Percentiles rank a stretch among this genome's conserved stretches.
phyloP scores from a whole-genome alignment of 1,284 basidiomycete genomes.

The Ganoderma sinense region DNA sequence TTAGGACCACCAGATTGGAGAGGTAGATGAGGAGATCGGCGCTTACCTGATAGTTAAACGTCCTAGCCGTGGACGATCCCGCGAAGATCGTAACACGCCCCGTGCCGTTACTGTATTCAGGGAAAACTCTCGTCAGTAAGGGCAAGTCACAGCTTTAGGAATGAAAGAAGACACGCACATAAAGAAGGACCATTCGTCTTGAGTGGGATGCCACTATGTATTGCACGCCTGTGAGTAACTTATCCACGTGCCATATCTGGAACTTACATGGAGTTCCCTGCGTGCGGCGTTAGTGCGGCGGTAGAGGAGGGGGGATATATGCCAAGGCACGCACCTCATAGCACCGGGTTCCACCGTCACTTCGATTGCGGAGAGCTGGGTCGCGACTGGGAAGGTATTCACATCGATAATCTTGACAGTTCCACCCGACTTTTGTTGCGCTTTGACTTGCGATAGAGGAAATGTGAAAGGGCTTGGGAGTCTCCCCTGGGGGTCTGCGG shows the following conservation, averaged over 20 bases:
- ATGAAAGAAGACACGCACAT: conserved; percentile 38
- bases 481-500: conserved; percentile 58
- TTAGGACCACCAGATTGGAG: not conserved
- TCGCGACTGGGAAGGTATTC: conserved; percentile 57
- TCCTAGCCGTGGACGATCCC: conserved; percentile 64
- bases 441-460: conserved; percentile 58
- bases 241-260: conserved; percentile 14
- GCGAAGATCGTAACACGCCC: conserved; percentile 74
- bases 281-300: conserved; percentile 29
- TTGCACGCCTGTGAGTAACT: conserved; percentile 9
- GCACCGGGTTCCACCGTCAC: conserved; percentile 74
- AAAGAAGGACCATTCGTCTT: conserved; percentile 73
- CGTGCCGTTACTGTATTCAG: conserved; percentile 53
- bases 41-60: conserved; percentile 69
- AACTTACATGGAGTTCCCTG: conserved; percentile 41
- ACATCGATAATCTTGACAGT: conserved; percentile 71
- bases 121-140: conserved; percentile 8
- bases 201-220: conserved; percentile 74
- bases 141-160: not conserved
- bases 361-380: conserved; percentile 69
- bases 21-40: not conserved
- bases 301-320: conserved; percentile 5
- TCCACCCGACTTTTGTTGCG: conserved; percentile 63
- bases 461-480: conserved; percentile 63
- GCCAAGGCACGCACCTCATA: conserved; percentile 44